Percentiles rank a stretch among this genome's conserved stretches.
These are phyloP conservation scores for Coemansia sp. DNA, from an alignment of 192 early-diverging fungal species.

Conservation along the genomic window DNA sequence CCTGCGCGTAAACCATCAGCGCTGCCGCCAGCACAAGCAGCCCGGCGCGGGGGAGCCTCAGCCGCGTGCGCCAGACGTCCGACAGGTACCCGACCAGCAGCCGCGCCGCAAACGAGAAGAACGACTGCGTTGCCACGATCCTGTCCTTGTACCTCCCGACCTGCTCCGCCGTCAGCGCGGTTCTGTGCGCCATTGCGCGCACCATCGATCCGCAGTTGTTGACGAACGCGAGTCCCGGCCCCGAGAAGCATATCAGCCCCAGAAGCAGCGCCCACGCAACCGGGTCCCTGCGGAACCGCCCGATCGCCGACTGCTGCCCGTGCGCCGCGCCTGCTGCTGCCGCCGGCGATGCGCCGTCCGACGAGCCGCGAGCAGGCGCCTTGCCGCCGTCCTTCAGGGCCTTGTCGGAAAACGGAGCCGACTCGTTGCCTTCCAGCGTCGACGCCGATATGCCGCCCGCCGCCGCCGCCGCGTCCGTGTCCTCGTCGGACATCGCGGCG, in stretches of 20 bases:
- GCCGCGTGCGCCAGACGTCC: conserved; percentile 44
- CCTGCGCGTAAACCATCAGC: conserved; percentile 50
- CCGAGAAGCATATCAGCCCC: conserved; percentile 48
- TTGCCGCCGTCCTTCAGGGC: not conserved
- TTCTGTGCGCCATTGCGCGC: conserved; percentile 40
- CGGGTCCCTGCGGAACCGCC: conserved; percentile 29
- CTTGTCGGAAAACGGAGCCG: not conserved
- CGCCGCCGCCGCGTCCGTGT: not conserved
- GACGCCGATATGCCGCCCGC: not conserved
- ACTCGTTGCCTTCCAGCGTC: not conserved
- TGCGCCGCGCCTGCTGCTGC: not conserved
- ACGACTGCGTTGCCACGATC: conserved; percentile 54
- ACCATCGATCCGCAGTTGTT: conserved; percentile 58
- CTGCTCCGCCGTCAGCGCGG: conserved; percentile 29
- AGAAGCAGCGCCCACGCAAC: conserved; percentile 43
- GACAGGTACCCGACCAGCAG: conserved; percentile 45
- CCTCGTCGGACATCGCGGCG: not conserved
- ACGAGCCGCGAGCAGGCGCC: no score
- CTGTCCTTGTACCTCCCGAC: conserved; percentile 48
- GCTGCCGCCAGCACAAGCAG: conserved; percentile 31
- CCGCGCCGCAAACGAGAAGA: conserved; percentile 50
- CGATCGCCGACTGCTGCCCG: conserved; percentile 12
- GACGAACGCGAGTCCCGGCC: conserved; percentile 49
- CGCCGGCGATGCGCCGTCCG: not conserved
- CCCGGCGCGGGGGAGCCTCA: conserved; percentile 42